Evolutionary conservation across 306 rosid genomes (phyloP).

Genomic region (Inga laurina): DNA sequence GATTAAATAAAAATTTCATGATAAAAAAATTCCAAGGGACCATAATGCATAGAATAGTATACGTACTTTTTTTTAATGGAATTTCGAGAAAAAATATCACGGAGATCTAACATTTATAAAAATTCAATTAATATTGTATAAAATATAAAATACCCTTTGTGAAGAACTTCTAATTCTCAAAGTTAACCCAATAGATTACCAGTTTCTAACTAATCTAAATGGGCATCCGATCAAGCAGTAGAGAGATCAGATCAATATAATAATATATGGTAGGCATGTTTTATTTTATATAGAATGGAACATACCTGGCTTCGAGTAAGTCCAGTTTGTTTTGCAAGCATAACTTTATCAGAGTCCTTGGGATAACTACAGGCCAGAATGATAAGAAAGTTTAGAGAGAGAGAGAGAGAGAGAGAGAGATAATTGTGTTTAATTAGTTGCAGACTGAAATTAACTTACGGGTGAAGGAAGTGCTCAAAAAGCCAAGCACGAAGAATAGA

Average conservation of each 20-base stretch:
- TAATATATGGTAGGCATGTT: not conserved
- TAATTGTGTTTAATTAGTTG: not conserved
- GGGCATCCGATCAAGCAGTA: not conserved
- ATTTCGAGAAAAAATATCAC: not conserved
- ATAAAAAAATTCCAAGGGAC: not conserved
- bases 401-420: not conserved
- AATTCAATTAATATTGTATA: not conserved
- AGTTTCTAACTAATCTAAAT: not conserved
- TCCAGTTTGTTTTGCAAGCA: constrained; percentile 92
- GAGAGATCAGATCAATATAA: not conserved
- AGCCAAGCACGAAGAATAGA: constrained; percentile 94
- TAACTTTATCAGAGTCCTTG: constrained; percentile 70
- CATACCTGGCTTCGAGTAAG: constrained; percentile 84
- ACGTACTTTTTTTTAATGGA: not conserved
- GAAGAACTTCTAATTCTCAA: not conserved
- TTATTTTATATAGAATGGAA: not conserved
- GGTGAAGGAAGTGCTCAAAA: constrained; percentile 87
- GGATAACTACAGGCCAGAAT: constrained; percentile 59
- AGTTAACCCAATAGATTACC: not conserved
- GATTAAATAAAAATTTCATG: not conserved
- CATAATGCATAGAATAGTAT: not conserved
- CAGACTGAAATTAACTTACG: constrained; percentile 44
- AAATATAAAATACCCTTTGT: not conserved
- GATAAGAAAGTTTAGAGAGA: not conserved
- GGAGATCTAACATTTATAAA: not conserved